Evolutionary conservation across 148 eudicot species (phyloP), one percentile per base, ranked within the genome.

Genomic region (Pharnaceum exiguum): DNA sequence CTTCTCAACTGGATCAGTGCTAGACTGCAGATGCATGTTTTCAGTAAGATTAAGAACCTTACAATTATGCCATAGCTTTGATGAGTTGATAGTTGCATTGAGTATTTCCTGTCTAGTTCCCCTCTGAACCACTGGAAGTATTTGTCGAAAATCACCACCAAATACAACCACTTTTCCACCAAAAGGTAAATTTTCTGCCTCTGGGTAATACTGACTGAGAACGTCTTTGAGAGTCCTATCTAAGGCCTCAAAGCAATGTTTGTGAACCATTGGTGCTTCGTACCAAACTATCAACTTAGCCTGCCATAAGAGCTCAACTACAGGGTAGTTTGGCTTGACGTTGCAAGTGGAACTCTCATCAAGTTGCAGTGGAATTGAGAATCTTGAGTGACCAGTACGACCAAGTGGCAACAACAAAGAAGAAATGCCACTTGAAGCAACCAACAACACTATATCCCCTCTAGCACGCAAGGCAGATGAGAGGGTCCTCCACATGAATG

Each of bases 221-320:
- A 50, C 27, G 24, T 50, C 57, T 28, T 38, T 10, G 2, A 50
- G 26, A 2, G 48, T 32, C 3, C 39, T 9, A 2, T 62, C 39
- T 2, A 37, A 9, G 5, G 49, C 66, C 31, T 62, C 57, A 12
- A 62, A 51, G 2, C 38, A 46, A 62, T 62, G 17, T 50, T 31
- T 62, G 17, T 50, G 49, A 2, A 28, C 38, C 66, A 50, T 50
- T 11, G 66, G 66, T 7, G 56, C 64, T 18, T 58, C 51, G 23
- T 57, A 47, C 62, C 37, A 57, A 0, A 57, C 42, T 7, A 57
- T 46, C 8, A 61, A 24, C 1, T 43, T 61, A 16, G 65, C 21
- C 37, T 25, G 27, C 1, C 26, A 12, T 2, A 49, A 47, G 1
- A 61, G 44, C 5, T 47, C 16, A 5, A 29, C 65, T 0, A 35